phyloP scores from a whole-genome alignment of 2,329 filamentous ascomycete species.

The Xylariaceae sp. region DNA sequence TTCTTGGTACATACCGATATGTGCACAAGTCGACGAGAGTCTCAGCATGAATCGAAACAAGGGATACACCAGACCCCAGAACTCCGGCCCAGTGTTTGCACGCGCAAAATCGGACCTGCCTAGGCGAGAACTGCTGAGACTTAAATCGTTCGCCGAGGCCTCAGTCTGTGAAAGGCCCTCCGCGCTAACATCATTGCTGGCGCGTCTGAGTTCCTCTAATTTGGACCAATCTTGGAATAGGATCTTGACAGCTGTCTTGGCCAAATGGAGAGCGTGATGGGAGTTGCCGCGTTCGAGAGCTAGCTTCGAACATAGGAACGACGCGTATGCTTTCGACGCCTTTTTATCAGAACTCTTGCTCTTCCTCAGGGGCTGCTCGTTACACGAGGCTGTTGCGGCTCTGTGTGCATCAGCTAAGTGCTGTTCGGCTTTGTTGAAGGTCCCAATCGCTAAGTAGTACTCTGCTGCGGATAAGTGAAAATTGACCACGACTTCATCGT shows the following conservation, averaged over 20 bases:
- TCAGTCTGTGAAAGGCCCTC: slow-evolving; percentile 34
- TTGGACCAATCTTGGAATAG: slow-evolving; percentile 60
- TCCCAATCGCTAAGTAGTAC: slow-evolving; percentile 70
- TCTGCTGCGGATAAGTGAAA: slow-evolving; percentile 76
- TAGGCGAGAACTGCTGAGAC: slow-evolving; percentile 33
- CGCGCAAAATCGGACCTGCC: slow-evolving; percentile 27
- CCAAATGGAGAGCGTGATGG: slow-evolving; percentile 59
- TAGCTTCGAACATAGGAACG: slow-evolving; percentile 66
- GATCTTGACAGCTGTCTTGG: slow-evolving; percentile 59
- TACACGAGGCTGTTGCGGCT: slow-evolving; percentile 34
- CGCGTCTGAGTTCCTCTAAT: slow-evolving; percentile 46
- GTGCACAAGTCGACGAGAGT: slow-evolving; percentile 76
- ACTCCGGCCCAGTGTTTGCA: slow-evolving; percentile 60
- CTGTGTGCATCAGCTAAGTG: slow-evolving; percentile 46
- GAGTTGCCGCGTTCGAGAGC: slow-evolving; percentile 64
- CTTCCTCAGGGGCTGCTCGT: slow-evolving; percentile 35
- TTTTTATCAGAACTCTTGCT: slow-evolving; percentile 49
- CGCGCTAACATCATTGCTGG: slow-evolving; percentile 16
- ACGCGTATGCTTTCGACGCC: slow-evolving; percentile 59
- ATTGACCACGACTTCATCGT: slow-evolving; percentile 46
- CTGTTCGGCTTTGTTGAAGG: slow-evolving; percentile 60
- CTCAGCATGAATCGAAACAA: slow-evolving; percentile 73
- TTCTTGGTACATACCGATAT: slow-evolving; percentile 85
- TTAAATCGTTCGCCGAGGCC: slow-evolving; percentile 31
- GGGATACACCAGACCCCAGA: slow-evolving; percentile 78